A percentile compares a stretch with the other conserved stretches of the same genome.
Evolutionary conservation across 2,329 filamentous ascomycete species (phyloP).

Genomic region (Fonsecaea pedrosoi): DNA sequence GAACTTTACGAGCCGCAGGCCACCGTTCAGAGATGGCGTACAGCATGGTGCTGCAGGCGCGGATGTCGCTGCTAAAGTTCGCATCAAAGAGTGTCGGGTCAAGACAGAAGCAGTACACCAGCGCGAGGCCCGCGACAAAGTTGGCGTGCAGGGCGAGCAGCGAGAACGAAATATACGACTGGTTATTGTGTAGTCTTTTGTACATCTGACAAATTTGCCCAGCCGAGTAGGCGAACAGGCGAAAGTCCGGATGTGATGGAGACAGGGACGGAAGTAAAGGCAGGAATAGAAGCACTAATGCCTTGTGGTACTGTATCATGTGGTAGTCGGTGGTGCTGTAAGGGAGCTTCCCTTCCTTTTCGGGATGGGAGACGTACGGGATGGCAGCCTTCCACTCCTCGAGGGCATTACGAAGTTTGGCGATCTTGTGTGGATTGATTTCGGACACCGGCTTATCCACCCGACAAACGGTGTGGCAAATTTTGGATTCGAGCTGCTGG

Average conservation of each 20-base stretch:
- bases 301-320: slow-evolving; percentile 13
- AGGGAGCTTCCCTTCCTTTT: slow-evolving; percentile 1
- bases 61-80: slow-evolving; percentile 17
- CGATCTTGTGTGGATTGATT: slow-evolving; percentile 5
- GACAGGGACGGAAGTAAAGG: neutral
- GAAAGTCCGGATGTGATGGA: slow-evolving; percentile 2
- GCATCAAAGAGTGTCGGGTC: slow-evolving; percentile 7
- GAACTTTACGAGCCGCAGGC: slow-evolving; percentile 7
- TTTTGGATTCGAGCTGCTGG: slow-evolving; percentile 6
- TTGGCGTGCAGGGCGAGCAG: slow-evolving; percentile 14
- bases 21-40: slow-evolving; percentile 18
- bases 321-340: slow-evolving; percentile 10
- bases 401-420: slow-evolving; percentile 1
- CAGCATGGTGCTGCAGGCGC: slow-evolving; percentile 18
- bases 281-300: neutral
- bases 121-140: slow-evolving; percentile 8
- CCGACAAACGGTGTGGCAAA: slow-evolving; percentile 1
- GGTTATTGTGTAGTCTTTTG: slow-evolving; percentile 12
- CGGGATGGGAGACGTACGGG: neutral
- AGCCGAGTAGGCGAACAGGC: slow-evolving; percentile 7
- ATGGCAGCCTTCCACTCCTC: slow-evolving; percentile 15
- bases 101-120: slow-evolving; percentile 14
- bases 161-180: slow-evolving; percentile 10
- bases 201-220: slow-evolving; percentile 14
- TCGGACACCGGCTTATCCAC: slow-evolving; percentile 6